Base-by-base conservation (phyloP, 371 early-diverging fungal genomes). In the Nosema granulosis region DNA sequence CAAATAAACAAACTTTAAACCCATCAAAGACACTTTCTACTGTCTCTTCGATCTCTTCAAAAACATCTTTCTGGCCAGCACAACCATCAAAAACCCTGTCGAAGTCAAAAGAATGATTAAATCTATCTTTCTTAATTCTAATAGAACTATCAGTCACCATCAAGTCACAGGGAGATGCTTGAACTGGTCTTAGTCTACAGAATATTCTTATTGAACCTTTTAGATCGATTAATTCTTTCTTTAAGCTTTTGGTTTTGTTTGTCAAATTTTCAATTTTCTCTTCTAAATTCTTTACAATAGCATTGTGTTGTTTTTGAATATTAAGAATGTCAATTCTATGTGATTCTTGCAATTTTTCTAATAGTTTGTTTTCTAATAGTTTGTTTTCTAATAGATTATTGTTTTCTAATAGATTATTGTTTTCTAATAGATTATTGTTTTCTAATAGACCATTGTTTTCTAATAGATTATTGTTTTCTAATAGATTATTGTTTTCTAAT, bases 121-220 rank as follows among this genome's bases (percentile, higher is more conserved):
- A 89, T 32, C 76, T 70, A 71, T 84, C 82, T 75, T 87, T 80
- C 73, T 86, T 86, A 69, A 89, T 80, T 69, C 56, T 29, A 43
- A 67, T 35, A 38, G 4, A 12, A 29, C 56, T 67, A 34, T 71
- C 56, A 37, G 32, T 3, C 9, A 74, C 65, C 18, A 35, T 34
- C 9, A 52, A 29, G 20, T 68, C 31, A 20, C 37, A 32, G 0
- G 12, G 3, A 6, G 32, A 16, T 0, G n/a, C 16, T 16, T 31
- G 54, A 1, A 51, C 81, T 12, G 96, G 96, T 38, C 94, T 89
- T 16, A 96, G 91, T 52, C 98, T 86, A 83, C 95, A 95, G 82
- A 96, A 94, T 16, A 95, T 95, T 28, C 96, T 89, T 65, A 96
- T 94, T 73, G 94, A 93, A 51, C 98, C 98, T 82, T 94, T 94